These are phyloP conservation scores for Neofusicoccum parvum DNA, from an alignment of 2,329 filamentous ascomycete genomes.

Conservation along the genomic window DNA sequence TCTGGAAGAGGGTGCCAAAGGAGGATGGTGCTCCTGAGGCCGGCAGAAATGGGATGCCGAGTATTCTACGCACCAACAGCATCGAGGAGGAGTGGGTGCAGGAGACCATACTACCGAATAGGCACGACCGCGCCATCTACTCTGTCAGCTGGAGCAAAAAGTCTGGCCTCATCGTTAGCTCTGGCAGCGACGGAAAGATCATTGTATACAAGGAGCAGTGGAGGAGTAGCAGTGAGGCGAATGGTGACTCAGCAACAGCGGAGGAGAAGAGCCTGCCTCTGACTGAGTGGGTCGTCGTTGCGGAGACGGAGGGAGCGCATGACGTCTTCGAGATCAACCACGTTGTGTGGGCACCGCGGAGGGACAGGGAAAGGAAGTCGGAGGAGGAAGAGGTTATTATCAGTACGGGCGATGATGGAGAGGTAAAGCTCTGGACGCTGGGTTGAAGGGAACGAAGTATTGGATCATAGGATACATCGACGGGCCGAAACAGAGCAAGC, in stretches of 20 bases:
- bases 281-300: constrained; percentile 71
- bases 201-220: constrained; percentile 73
- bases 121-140: constrained; percentile 82
- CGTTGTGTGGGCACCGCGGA: constrained; percentile 80
- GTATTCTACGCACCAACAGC: constrained; percentile 74
- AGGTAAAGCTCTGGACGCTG: constrained; percentile 75
- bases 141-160: constrained; percentile 78
- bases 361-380: constrained; percentile 64
- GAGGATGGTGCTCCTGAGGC: constrained; percentile 50
- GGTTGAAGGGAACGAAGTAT: background rate
- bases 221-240: constrained; percentile 30
- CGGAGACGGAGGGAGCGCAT: constrained; percentile 73
- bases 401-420: constrained; percentile 89
- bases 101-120: constrained; percentile 71
- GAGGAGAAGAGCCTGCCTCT: constrained; percentile 25
- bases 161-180: constrained; percentile 80
- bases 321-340: constrained; percentile 96
- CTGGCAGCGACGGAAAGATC: constrained; percentile 82
- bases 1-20: constrained; percentile 72
- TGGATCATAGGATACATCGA: background rate
- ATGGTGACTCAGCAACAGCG: constrained; percentile 14
- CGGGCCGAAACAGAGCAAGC: background rate
- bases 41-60: constrained; percentile 70
- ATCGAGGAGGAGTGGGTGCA: constrained; percentile 83
- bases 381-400: constrained; percentile 80